Evolutionary conservation across 495 filamentous ascomycete species (phyloP), one percentile per base, ranked within the genome.

Genomic region (Staphylotrichum longicolle): DNA sequence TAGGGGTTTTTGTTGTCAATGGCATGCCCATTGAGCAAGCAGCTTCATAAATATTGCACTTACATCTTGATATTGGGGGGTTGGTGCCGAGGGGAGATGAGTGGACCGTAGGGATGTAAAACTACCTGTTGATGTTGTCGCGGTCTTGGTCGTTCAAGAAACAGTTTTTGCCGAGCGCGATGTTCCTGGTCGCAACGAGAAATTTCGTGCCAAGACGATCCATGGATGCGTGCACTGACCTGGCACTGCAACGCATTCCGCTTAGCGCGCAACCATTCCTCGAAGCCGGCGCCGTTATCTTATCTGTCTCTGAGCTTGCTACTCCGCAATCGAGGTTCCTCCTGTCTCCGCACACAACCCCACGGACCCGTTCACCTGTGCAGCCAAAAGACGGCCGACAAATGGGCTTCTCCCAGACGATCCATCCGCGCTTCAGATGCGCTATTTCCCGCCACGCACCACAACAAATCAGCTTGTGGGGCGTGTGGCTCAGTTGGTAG

Each of bases 401-500:
- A 27, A 27, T 27, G 20, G 20, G 20, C 20, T 27, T 27, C 20
- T 27, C 20, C 20, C 20, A 27, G 20, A 27, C 20, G 20, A 27
- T 27, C 20, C 20, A 27, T 27, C 20, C 20, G 15, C 39, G 42
- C 52, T 32, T 46, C 54, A 47, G 8, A 30, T 12, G n/a, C 39
- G 1, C 47, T 15, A 58, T 2, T 33, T 45, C 37, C 9, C 37
- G 27, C 4, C 46, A 14, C n/a, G 9, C 11, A 27, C 30, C 9
- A 27, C 46, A 44, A 48, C 45, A 56, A 56, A 57, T 27, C 4
- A 39, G 37, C 37, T 10, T 8, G 7, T 42, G 8, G 62, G 61
- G 61, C 61, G 62, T 64, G 56, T 64, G 57, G 62, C 62, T 64
- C 62, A 64, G 50, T 64, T 64, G 56, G 62, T 63, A 60, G 57